Evolutionary conservation across 2,329 filamentous ascomycete species (phyloP).

Genomic region (Diaporthe helianthi): DNA sequence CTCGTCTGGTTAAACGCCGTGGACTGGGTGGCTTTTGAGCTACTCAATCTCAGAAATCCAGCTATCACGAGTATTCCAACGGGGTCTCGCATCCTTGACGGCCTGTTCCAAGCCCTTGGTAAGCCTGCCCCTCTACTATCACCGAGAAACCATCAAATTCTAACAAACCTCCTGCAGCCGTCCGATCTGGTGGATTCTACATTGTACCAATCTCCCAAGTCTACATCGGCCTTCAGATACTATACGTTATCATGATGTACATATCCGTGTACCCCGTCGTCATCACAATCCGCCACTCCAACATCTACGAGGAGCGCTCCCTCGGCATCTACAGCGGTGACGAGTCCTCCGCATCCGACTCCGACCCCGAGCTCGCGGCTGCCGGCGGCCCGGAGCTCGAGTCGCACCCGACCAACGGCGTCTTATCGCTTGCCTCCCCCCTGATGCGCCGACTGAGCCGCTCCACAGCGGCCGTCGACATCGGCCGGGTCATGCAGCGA

Average conservation of each 20-base stretch:
- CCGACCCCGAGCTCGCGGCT: slow-evolving; percentile 16
- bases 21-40: slow-evolving; percentile 71
- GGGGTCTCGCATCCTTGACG: slow-evolving; percentile 65
- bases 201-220: slow-evolving; percentile 65
- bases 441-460: slow-evolving; percentile 27
- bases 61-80: slow-evolving; percentile 58
- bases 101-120: slow-evolving; percentile 69
- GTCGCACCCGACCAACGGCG: background rate
- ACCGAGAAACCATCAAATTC: background rate
- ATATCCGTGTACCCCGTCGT: slow-evolving; percentile 69
- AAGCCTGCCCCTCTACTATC: slow-evolving; percentile 26
- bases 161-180: slow-evolving; percentile 49
- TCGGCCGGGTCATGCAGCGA: slow-evolving; percentile 47
- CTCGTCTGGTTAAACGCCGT: slow-evolving; percentile 66
- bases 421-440: background rate
- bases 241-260: slow-evolving; percentile 72
- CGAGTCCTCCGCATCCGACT: background rate
- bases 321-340: slow-evolving; percentile 63
- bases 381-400: background rate
- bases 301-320: slow-evolving; percentile 74
- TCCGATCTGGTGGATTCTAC: slow-evolving; percentile 71
- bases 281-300: slow-evolving; percentile 71
- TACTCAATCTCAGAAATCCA: slow-evolving; percentile 69
- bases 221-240: slow-evolving; percentile 64
- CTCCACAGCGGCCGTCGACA: slow-evolving; percentile 38